phyloP scores from a whole-genome alignment of 129 eudicot species.

The sunflower (Helianthus annuus) region DNA sequence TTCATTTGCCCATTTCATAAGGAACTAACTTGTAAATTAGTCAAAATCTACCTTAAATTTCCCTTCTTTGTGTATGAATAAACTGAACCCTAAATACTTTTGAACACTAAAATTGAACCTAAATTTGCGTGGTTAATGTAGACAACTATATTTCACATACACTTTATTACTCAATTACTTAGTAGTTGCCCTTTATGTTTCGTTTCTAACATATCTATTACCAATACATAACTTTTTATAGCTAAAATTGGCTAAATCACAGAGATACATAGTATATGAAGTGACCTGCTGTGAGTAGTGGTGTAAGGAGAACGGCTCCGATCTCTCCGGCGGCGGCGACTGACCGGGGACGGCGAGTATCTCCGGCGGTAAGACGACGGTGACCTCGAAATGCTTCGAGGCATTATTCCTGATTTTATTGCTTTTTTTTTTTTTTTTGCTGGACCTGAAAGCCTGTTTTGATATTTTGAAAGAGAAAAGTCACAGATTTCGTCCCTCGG shows the following conservation, averaged over 20 bases:
- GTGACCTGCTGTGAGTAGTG: constrained; percentile 34
- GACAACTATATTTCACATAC: not conserved
- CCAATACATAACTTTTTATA: not conserved
- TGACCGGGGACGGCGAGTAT: constrained; percentile 48
- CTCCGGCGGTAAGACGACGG: constrained; percentile 59
- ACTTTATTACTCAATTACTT: not conserved
- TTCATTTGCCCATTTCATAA: not conserved
- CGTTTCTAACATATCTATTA: not conserved
- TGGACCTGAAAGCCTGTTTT: not conserved
- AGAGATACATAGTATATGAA: constrained; percentile 9
- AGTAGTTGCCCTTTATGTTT: not conserved
- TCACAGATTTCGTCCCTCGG: not conserved
- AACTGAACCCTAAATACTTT: not conserved
- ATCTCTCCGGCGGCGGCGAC: constrained; percentile 45
- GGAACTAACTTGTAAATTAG: not conserved
- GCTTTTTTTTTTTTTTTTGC: not conserved
- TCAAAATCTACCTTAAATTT: constrained; percentile 1
- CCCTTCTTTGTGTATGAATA: not conserved
- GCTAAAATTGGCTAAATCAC: not conserved
- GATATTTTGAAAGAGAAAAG: not conserved
- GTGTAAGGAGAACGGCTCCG: constrained; percentile 60
- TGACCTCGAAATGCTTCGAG: constrained; percentile 57
- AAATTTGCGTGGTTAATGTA: not conserved
- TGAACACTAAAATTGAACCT: not conserved
- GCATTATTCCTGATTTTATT: constrained; percentile 24